These are phyloP conservation scores for Dittrichia graveolens DNA, from an alignment of 129 eudicot genomes.

Conservation along the genomic window DNA sequence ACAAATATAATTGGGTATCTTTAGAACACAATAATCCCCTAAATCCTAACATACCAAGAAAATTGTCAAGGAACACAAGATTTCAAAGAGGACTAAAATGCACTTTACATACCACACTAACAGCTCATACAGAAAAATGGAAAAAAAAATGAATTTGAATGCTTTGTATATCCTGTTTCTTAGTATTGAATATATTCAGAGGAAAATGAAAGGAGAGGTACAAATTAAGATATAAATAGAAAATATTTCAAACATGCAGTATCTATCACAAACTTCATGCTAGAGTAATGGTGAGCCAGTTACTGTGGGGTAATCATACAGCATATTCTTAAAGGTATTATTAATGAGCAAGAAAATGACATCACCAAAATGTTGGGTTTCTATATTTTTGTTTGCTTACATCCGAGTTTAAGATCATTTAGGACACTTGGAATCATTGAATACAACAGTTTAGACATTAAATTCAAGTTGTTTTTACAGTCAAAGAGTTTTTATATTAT, in stretches of 20 bases:
- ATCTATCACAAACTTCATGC: conserved; percentile 53
- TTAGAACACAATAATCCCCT: conserved; percentile 21
- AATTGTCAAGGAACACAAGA: neutral
- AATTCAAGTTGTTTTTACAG: conserved; percentile 15
- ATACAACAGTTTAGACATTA: conserved; percentile 29
- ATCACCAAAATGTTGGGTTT: neutral
- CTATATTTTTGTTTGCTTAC: conserved; percentile 14
- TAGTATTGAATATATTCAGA: neutral
- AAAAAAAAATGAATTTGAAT: conserved; percentile 10
- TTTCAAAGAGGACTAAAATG: conserved; percentile 33
- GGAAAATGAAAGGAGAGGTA: conserved; percentile 23
- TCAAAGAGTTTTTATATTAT: neutral
- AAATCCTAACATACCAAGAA: conserved; percentile 36
- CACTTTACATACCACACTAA: conserved; percentile 28
- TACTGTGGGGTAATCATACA: conserved; percentile 15
- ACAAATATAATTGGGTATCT: conserved; percentile 36
- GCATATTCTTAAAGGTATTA: conserved; percentile 16
- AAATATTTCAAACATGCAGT: conserved; percentile 43
- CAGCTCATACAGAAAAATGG: conserved; percentile 25
- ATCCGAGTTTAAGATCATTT: conserved; percentile 24
- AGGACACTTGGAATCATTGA: conserved; percentile 21
- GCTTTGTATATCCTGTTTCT: conserved; percentile 21
- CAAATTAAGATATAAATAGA: conserved; percentile 33
- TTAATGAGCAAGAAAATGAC: conserved; percentile 21
- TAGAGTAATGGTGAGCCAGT: conserved; percentile 56